Conservation (phyloP, 352 stramenopile species). For the Globisporangium nagaii region DNA sequence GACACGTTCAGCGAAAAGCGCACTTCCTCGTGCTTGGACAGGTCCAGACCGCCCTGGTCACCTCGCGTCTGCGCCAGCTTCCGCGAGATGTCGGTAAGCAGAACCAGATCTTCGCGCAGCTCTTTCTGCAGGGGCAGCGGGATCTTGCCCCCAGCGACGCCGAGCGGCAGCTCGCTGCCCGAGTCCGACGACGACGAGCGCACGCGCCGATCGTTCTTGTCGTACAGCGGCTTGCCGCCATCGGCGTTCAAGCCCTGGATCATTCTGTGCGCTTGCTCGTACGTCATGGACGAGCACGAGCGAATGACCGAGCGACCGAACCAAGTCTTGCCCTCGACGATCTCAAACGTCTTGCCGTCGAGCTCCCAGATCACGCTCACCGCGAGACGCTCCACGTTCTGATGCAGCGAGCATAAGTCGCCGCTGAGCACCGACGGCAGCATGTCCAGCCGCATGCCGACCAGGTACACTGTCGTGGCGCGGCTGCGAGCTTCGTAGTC, state of each 20-base stretch:
- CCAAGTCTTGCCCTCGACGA: constrained; percentile 58
- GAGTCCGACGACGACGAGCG: constrained; percentile 4
- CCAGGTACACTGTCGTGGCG: constrained; percentile 97
- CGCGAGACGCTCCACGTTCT: constrained; percentile 83
- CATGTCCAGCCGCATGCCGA: constrained; percentile 93
- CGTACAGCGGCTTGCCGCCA: constrained; percentile 25
- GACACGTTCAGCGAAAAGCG: constrained; percentile 80
- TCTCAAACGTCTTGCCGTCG: constrained; percentile 54
- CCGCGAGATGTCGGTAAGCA: constrained; percentile 66
- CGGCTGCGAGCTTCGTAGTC: constrained; percentile 91
- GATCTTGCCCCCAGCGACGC: constrained; percentile 69
- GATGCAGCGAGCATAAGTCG: constrained; percentile 91
- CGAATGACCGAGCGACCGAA: constrained; percentile 96
- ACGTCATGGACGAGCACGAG: constrained; percentile 89
- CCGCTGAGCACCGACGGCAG: constrained; percentile 84
- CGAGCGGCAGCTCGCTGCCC: constrained; percentile 12
- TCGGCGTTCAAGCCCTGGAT: constrained; percentile 62
- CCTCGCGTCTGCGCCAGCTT: constrained; percentile 49
- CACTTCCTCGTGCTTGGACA: constrained; percentile 82
- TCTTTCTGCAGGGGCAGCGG: constrained; percentile 39
- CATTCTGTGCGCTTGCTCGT: constrained; percentile 77
- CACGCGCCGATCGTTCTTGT: constrained; percentile 5
- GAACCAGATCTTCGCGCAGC: constrained; percentile 44
- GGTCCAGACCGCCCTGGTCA: constrained; percentile 63
- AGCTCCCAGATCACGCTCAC: constrained; percentile 92